These are phyloP conservation scores for Metschnikowia santaceciliae DNA, from an alignment of 805 yeast species.

Conservation along the genomic window DNA sequence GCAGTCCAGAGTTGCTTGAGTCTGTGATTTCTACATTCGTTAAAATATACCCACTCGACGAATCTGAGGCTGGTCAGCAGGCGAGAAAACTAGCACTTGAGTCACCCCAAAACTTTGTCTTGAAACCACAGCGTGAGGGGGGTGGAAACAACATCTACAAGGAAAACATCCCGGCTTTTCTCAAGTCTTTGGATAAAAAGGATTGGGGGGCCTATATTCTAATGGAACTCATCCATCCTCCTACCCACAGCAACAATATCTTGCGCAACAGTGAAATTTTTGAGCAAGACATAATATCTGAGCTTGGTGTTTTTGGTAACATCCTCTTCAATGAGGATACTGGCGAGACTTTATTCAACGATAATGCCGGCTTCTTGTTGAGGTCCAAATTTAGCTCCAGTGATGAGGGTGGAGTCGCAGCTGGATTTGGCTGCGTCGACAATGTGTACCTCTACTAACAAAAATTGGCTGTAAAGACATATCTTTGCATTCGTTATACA, in stretches of 20 bases:
- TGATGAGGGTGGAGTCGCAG: slow-evolving; percentile 98
- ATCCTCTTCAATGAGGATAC: slow-evolving; percentile 64
- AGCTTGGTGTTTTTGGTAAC: slow-evolving; percentile 88
- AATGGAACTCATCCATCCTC: slow-evolving; percentile 90
- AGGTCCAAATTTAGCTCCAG: slow-evolving; percentile 76
- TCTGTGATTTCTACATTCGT: slow-evolving; percentile 66
- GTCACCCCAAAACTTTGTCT: slow-evolving; percentile 66
- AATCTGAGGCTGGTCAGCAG: slow-evolving; percentile 51
- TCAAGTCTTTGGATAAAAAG: slow-evolving; percentile 52
- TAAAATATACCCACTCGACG: slow-evolving; percentile 81
- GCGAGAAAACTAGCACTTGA: slow-evolving; percentile 69
- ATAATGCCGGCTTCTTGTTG: slow-evolving; percentile 76
- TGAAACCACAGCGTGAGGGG: slow-evolving; percentile 98
- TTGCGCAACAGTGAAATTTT: slow-evolving; percentile 60
- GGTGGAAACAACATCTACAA: slow-evolving; percentile 96
- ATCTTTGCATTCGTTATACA: background rate
- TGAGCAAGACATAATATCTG: slow-evolving; percentile 79
- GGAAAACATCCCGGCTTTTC: slow-evolving; percentile 73
- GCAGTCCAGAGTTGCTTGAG: slow-evolving; percentile 24
- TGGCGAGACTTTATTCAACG: slow-evolving; percentile 57
- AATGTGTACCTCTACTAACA: slow-evolving; percentile 55
- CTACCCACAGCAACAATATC: slow-evolving; percentile 63
- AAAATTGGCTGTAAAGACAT: background rate
- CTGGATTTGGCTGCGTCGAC: slow-evolving; percentile 97
- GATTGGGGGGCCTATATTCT: slow-evolving; percentile 90